Conservation (phyloP, 1,139 yeast species). For the Magnusiomyces ingens region DNA sequence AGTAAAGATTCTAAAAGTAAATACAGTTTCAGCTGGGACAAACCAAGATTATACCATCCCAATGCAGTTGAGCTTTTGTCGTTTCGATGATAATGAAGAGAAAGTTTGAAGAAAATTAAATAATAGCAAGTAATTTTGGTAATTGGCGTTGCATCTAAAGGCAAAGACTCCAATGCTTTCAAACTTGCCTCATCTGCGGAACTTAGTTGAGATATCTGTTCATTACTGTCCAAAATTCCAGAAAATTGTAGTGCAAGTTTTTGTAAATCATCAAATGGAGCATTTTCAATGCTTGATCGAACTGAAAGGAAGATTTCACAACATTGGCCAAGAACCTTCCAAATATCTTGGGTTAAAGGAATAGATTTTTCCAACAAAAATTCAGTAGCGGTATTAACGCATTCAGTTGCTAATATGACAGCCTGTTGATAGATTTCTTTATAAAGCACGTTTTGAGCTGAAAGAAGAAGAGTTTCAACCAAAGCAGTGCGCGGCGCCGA, state of each 20-base stretch:
- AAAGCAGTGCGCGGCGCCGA: conserved; percentile 52
- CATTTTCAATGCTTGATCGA: conserved; percentile 36
- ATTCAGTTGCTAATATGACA: conserved; percentile 39
- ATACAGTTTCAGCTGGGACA: conserved; percentile 50
- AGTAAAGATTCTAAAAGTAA: conserved; percentile 24
- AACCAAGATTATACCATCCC: conserved; percentile 62
- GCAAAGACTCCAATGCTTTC: background rate
- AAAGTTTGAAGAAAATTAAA: conserved; percentile 24
- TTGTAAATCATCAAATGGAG: conserved; percentile 36
- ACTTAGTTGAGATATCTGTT: conserved; percentile 7
- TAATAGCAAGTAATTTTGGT: conserved; percentile 17
- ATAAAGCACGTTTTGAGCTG: conserved; percentile 46
- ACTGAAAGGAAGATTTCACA: conserved; percentile 41
- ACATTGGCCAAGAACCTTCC: conserved; percentile 50
- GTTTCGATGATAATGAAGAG: conserved; percentile 31
- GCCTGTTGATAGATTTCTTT: conserved; percentile 67
- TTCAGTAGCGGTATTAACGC: conserved; percentile 34
- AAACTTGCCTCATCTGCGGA: conserved; percentile 15
- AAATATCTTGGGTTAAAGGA: conserved; percentile 41
- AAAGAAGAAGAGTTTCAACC: conserved; percentile 49
- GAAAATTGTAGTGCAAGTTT: conserved; percentile 10
- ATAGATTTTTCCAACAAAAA: conserved; percentile 18
- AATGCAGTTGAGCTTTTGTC: conserved; percentile 39
- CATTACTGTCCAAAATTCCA: conserved; percentile 11
- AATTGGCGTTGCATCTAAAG: conserved; percentile 20